A percentile compares a stretch with the other conserved stretches of the same genome.
Conservation (phyloP, 805 yeast species). For the Candida namnaoensis region DNA sequence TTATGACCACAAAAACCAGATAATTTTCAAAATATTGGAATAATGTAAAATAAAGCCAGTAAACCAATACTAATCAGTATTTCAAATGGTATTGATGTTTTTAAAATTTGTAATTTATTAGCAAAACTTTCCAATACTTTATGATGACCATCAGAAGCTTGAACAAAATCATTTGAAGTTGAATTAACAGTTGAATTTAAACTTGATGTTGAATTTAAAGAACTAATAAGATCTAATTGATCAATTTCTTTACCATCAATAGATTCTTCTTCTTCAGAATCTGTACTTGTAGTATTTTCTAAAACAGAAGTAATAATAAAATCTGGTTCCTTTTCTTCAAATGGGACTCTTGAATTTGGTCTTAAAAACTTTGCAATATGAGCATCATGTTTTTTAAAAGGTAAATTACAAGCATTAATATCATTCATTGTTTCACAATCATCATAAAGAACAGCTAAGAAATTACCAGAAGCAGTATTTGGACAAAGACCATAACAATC, state of each 20-base stretch:
- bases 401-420: slow-evolving; percentile 41
- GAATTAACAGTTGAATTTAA: not conserved
- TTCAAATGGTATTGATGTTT: too few species aligned
- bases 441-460: slow-evolving; percentile 32
- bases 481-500: slow-evolving; percentile 42
- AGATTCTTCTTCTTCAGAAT: not conserved
- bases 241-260: not conserved
- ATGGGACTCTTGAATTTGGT: slow-evolving; percentile 15
- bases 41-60: too few species aligned
- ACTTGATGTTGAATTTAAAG: too few species aligned
- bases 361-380: slow-evolving; percentile 19
- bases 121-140: not conserved
- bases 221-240: too few species aligned
- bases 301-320: slow-evolving; percentile 11
- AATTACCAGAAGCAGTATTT: slow-evolving; percentile 35
- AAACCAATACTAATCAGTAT: not conserved
- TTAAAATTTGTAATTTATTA: too few species aligned
- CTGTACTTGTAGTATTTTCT: slow-evolving; percentile 5
- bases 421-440: slow-evolving; percentile 39
- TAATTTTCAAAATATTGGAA: too few species aligned
- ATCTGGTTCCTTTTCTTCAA: slow-evolving; percentile 18
- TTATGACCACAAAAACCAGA: too few species aligned
- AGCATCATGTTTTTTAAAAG: slow-evolving; percentile 34
- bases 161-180: not conserved
- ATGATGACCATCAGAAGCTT: not conserved